Conservation (phyloP, 2,329 filamentous ascomycete genomes). For the Sphaerostilbella broomeana region DNA sequence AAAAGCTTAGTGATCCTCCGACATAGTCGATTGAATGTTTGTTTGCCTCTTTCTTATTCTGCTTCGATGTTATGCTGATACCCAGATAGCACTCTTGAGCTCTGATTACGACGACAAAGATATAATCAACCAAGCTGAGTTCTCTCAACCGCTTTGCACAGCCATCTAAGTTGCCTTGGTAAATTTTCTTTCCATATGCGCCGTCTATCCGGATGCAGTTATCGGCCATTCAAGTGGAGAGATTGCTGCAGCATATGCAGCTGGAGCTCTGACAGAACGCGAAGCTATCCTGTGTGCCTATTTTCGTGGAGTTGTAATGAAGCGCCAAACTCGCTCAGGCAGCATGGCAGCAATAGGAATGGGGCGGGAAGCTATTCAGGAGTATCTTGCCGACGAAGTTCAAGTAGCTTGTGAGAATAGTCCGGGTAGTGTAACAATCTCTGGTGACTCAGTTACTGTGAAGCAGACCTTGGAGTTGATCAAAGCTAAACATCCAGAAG, state of each 20-base stretch:
- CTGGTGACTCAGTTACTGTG: slow-evolving; percentile 37
- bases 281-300: slow-evolving; percentile 6
- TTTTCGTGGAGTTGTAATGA: slow-evolving; percentile 2
- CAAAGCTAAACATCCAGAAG: slow-evolving; percentile 27
- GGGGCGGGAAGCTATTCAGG: not conserved
- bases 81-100: no score
- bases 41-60: no score
- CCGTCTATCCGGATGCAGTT: not conserved
- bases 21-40: slow-evolving; percentile 6
- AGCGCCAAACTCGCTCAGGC: not conserved
- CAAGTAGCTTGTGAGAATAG: slow-evolving; percentile 42
- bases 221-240: slow-evolving; percentile 9
- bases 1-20: not conserved
- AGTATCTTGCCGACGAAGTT: slow-evolving; percentile 6
- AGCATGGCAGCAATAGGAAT: slow-evolving; percentile 8
- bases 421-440: slow-evolving; percentile 41
- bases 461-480: slow-evolving; percentile 27
- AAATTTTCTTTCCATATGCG: not conserved
- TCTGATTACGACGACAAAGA: not conserved
- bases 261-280: slow-evolving; percentile 4
- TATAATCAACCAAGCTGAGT: slow-evolving; percentile 1
- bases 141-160: slow-evolving; percentile 5
- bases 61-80: no score
- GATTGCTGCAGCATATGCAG: slow-evolving; percentile 21
- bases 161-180: slow-evolving; percentile 6